A percentile compares a stretch with the other conserved stretches of the same genome.
phyloP scores from a whole-genome alignment of 2,329 filamentous ascomycete species.

The Ceratocystis variospora region DNA sequence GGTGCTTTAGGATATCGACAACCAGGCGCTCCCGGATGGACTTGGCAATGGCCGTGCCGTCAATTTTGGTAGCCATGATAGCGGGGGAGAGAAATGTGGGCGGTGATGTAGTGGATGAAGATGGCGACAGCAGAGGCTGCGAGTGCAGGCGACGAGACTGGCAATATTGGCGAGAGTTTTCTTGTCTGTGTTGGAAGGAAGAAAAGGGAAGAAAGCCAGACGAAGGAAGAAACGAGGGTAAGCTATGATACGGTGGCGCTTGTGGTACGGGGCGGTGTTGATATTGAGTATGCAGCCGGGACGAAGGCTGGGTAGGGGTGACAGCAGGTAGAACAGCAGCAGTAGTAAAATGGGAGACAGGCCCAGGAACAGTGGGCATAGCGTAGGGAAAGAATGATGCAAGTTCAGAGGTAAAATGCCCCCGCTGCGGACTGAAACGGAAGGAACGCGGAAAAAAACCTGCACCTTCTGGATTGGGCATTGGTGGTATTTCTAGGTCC shows the following conservation, averaged over 20 bases:
- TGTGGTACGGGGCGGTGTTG: neutral
- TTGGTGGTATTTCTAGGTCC: neutral
- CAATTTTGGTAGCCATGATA: conserved; percentile 84
- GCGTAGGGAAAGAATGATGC: neutral
- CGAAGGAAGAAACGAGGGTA: neutral
- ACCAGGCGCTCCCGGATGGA: conserved; percentile 72
- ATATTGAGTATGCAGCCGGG: neutral
- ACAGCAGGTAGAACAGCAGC: conserved; percentile 1
- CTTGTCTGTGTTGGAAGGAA: neutral
- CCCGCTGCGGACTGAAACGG: conserved; percentile 12
- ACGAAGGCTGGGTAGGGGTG: neutral
- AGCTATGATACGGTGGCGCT: neutral
- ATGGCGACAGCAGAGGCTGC: neutral
- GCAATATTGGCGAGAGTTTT: neutral
- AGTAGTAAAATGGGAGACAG: neutral
- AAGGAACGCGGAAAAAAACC: conserved; percentile 15
- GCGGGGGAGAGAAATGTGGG: conserved; percentile 34
- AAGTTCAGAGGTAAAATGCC: neutral
- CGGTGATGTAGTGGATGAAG: neutral
- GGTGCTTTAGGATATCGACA: conserved; percentile 65
- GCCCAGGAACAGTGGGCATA: neutral
- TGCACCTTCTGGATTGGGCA: conserved; percentile 6
- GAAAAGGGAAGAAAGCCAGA: neutral
- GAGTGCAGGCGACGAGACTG: neutral
- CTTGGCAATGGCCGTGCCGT: conserved; percentile 91